Evolutionary conservation across 2,329 filamentous ascomycete genomes (phyloP), one percentile per base, ranked within the genome.

Genomic region (Trichoderma cornu-damae): DNA sequence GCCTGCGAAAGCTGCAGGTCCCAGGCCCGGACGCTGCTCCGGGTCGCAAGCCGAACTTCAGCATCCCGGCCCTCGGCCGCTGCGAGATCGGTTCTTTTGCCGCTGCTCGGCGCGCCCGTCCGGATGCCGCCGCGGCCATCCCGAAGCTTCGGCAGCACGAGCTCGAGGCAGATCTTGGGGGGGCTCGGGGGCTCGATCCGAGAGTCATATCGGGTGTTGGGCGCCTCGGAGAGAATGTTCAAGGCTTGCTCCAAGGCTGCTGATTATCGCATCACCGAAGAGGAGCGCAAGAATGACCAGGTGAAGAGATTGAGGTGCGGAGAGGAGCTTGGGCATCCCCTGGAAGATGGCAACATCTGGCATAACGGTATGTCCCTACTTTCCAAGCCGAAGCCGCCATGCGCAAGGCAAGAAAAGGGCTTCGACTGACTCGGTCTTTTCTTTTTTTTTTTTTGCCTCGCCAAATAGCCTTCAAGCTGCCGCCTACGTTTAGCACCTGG

Each of bases 401-500:
- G n/a, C 9, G 24, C 26, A 30, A 18, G 6, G 24, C 26, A 30
- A 18, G 6, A 30, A 30, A 11, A 38, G 22, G 34, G 3, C 44
- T 18, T 38, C 2, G 12, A 26, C 35, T 43, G 24, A 42, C 28
- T 12, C 32, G 3, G n/a, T n/a, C 32, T 49, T 22, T 24, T 16
- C 6, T 34, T 35, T n/a, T 37, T 22, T n/a, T 24, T 6, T 18
- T 11, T 42, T 24, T 16, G 3, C n/a, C 42, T 28, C 34, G n/a
- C 16, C 35, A 30, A 11, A 34, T 66, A 96, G 90, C 86, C 51
- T 83, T 96, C 62, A 83, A 83, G 24, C 83, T 99, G 16, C 79
- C 82, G 30, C 89, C 91, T 1, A 97, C 91, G 0, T 99, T 99
- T 73, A 92, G 87, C 69, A 93, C 89, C 57, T 99, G 94, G 94